Evolutionary conservation across 495 filamentous ascomycete genomes (phyloP).

Genomic region (Paragyromitra xinjiangensis): DNA sequence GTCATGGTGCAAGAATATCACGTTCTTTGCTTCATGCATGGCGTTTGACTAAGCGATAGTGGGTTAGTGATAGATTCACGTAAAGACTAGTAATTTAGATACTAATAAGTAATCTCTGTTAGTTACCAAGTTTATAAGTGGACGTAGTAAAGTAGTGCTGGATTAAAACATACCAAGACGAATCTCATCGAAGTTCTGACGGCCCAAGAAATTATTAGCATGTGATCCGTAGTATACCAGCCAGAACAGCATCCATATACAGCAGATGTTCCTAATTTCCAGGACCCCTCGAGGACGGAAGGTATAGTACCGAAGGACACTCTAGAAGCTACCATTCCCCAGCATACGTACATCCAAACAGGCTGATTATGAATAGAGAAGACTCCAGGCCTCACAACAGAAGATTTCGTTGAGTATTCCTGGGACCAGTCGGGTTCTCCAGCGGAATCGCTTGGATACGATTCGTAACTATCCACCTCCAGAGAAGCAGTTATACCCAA

Average conservation of each 20-base stretch:
- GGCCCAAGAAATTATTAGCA: neutral
- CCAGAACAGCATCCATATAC: neutral
- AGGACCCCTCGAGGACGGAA: too few species aligned
- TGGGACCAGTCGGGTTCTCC: neutral
- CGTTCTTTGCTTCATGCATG: slow-evolving; percentile 11
- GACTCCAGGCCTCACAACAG: neutral
- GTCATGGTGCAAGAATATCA: slow-evolving; percentile 16
- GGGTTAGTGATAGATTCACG: neutral
- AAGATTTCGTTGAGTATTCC: neutral
- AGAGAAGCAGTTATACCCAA: neutral
- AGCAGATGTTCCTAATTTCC: too few species aligned
- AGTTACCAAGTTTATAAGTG: neutral
- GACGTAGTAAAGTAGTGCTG: neutral
- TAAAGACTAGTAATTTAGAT: neutral
- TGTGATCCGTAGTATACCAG: neutral
- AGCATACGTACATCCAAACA: too few species aligned
- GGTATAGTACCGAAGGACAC: too few species aligned
- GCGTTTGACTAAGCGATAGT: neutral
- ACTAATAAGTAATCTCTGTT: neutral
- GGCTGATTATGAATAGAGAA: neutral
- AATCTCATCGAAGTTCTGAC: neutral
- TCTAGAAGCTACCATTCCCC: too few species aligned
- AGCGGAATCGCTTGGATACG: neutral
- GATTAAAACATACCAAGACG: neutral
- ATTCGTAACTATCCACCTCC: neutral